Conservation (phyloP, 257 asterid genomes). For the Thymus mandschuricus region DNA sequence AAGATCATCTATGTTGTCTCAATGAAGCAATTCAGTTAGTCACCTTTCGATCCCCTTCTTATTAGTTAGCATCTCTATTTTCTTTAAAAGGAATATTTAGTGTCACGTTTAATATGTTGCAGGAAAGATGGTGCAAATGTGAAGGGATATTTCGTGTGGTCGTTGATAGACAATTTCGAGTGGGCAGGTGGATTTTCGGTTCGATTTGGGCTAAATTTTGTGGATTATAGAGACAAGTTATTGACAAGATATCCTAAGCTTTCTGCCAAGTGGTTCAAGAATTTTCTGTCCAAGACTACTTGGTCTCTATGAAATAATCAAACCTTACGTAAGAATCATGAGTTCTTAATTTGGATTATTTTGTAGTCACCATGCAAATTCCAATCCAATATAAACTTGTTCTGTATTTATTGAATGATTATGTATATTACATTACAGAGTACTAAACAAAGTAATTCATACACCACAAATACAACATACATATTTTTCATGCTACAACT, state of each 20-base stretch:
- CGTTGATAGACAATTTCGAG: slow-evolving; percentile 57
- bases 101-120: background rate
- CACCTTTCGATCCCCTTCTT: background rate
- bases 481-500: no score
- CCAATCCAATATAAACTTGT: background rate
- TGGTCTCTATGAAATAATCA: slow-evolving; percentile 24
- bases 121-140: slow-evolving; percentile 52
- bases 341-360: no score
- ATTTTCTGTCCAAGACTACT: slow-evolving; percentile 19
- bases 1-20: slow-evolving; percentile 47
- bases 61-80: no score
- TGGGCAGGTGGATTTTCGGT: slow-evolving; percentile 51
- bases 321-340: no score
- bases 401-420: background rate
- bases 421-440: no score
- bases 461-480: no score
- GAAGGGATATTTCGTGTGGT: slow-evolving; percentile 61
- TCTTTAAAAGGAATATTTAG: no score
- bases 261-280: slow-evolving; percentile 54
- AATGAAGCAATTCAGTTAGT: slow-evolving; percentile 42
- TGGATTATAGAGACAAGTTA: slow-evolving; percentile 41
- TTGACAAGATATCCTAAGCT: slow-evolving; percentile 47
- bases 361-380: background rate
- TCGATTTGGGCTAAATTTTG: slow-evolving; percentile 52
- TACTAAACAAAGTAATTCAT: no score